Percentiles rank a stretch among this genome's conserved stretches.
Conservation (phyloP, 495 filamentous ascomycete genomes). For the Penicillium simplicissimum region DNA sequence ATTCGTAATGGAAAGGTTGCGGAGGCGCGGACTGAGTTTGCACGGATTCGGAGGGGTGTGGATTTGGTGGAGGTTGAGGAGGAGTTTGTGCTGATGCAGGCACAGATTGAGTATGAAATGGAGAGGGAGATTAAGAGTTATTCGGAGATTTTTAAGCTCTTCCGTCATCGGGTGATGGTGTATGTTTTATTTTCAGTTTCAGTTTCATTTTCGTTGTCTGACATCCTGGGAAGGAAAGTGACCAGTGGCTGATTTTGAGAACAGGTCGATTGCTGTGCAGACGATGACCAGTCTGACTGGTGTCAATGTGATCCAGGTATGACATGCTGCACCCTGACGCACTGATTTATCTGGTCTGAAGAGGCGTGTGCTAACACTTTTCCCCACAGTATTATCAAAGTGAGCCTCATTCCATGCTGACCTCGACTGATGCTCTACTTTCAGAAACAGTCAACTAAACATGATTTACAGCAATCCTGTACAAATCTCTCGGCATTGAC, state of each 20-base stretch:
- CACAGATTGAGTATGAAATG: constrained; percentile 63
- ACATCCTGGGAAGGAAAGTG: not conserved
- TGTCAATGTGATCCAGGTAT: constrained; percentile 56
- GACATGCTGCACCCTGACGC: constrained; percentile 3
- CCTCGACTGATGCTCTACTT: not conserved
- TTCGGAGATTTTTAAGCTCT: constrained; percentile 53
- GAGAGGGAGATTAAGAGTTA: constrained; percentile 54
- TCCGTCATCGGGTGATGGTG: constrained; percentile 52
- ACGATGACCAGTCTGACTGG: constrained; percentile 60
- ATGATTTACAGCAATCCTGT: constrained; percentile 45
- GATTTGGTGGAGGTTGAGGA: constrained; percentile 48
- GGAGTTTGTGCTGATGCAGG: constrained; percentile 57
- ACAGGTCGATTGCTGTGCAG: constrained; percentile 56
- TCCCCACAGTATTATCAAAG: constrained; percentile 53
- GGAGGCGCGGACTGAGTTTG: constrained; percentile 50
- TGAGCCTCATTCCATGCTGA: constrained; percentile 23
- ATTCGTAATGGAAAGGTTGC: constrained; percentile 55
- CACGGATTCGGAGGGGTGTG: constrained; percentile 50
- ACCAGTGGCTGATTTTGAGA: not conserved
- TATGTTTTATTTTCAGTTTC: constrained; percentile 23
- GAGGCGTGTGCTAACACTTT: not conserved
- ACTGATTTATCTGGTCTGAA: not conserved
- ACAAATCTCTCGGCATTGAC: constrained; percentile 56
- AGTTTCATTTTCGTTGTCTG: not conserved
- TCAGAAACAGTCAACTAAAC: not conserved